Conservation (phyloP, 257 asterid genomes). For the Buddleja alternifolia region DNA sequence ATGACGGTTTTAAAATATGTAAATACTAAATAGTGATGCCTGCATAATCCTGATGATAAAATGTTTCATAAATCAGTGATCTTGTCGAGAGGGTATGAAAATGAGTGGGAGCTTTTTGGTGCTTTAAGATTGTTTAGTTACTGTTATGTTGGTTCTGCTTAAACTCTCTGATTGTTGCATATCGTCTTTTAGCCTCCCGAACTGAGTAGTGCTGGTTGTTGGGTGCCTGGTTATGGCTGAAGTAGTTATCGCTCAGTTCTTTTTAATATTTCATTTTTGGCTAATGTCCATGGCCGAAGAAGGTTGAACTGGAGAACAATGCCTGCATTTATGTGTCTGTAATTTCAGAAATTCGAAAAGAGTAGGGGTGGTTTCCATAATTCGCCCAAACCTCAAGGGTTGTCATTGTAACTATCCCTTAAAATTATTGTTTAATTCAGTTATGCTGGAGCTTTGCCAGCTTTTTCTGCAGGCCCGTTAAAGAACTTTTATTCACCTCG, state of each 20-base stretch:
- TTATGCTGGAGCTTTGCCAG: background rate
- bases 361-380: too few species aligned
- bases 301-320: background rate
- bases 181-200: background rate
- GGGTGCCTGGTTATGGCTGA: background rate
- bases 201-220: background rate
- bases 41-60: too few species aligned
- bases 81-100: background rate
- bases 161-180: background rate
- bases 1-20: background rate
- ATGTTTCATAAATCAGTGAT: too few species aligned
- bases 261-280: background rate
- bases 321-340: background rate
- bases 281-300: background rate
- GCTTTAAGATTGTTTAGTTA: too few species aligned
- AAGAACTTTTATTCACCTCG: background rate
- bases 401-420: too few species aligned
- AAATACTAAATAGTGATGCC: too few species aligned
- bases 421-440: constrained; percentile 1
- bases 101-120: background rate
- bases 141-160: background rate
- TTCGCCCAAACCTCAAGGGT: too few species aligned
- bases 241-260: background rate
- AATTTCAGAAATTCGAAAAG: too few species aligned
- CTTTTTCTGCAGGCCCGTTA: background rate